These are phyloP conservation scores for Starmerella scarabaei DNA, from an alignment of 805 yeast species.

Conservation along the genomic window DNA sequence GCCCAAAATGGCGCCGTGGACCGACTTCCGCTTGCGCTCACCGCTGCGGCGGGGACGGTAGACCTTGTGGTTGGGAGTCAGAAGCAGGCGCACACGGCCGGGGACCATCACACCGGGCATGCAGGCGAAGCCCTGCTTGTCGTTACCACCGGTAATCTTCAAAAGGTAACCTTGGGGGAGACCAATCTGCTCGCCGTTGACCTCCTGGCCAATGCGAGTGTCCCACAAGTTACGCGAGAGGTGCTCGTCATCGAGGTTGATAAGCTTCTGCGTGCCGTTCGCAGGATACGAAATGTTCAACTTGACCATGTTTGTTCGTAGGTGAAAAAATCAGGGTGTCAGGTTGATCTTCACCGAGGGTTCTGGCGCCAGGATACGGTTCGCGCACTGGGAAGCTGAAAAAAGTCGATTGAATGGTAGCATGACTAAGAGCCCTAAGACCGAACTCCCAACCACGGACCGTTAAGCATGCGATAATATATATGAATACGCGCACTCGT, in stretches of 20 bases:
- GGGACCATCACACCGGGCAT: conserved; percentile 99
- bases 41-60: conserved; percentile 99
- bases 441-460: too few species aligned
- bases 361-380: background rate
- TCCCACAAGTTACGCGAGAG: conserved; percentile 96
- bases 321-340: conserved; percentile 10
- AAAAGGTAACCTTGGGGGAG: conserved; percentile 98
- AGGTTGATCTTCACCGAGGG: background rate
- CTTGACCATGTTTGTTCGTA: conserved; percentile 32
- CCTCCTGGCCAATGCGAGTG: conserved; percentile 99
- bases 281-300: conserved; percentile 99
- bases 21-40: conserved; percentile 99
- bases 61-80: conserved; percentile 91
- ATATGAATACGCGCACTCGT: too few species aligned
- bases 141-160: conserved; percentile 99
- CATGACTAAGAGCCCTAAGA: too few species aligned
- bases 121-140: conserved; percentile 99
- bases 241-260: conserved; percentile 98
- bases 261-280: conserved; percentile 98
- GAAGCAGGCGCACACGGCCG: conserved; percentile 94
- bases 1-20: conserved; percentile 98
- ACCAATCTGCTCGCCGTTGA: conserved; percentile 95
- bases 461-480: too few species aligned
- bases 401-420: too few species aligned
- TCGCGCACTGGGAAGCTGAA: background rate